Conservation (phyloP, 2,329 filamentous ascomycete genomes). For the Epichloe glyceriae region DNA sequence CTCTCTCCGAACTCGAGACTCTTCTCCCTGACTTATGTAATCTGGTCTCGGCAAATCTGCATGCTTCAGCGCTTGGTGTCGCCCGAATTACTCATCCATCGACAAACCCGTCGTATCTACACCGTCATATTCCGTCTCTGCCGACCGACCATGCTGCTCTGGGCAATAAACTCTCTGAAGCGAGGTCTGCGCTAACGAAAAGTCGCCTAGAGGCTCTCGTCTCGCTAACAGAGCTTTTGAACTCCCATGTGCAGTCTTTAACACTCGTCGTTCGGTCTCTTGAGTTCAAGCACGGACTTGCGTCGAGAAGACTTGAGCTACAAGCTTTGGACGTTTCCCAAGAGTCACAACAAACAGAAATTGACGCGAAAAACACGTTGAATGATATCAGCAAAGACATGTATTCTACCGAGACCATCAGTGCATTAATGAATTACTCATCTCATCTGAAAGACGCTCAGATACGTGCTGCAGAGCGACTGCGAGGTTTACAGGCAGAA, state of each 20-base stretch:
- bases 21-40: conserved; percentile 35
- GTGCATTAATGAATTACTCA: conserved; percentile 33
- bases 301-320: conserved; percentile 39
- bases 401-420: conserved; percentile 31
- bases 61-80: conserved; percentile 33
- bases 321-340: conserved; percentile 32
- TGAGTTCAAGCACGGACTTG: conserved; percentile 41
- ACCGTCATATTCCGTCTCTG: conserved; percentile 41
- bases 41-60: conserved; percentile 37
- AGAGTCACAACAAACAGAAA: conserved; percentile 27
- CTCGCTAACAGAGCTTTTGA: conserved; percentile 26
- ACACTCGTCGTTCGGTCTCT: conserved; percentile 33
- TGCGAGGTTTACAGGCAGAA: conserved; percentile 28
- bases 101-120: conserved; percentile 43
- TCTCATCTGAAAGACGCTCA: conserved; percentile 36
- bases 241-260: conserved; percentile 25
- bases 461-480: conserved; percentile 29
- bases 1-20: conserved; percentile 32
- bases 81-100: conserved; percentile 34
- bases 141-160: conserved; percentile 27
- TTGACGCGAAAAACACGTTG: conserved; percentile 23
- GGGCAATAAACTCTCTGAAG: conserved; percentile 16
- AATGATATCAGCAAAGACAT: conserved; percentile 24
- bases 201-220: conserved; percentile 27
- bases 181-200: conserved; percentile 21